Conservation (phyloP, 2,329 filamentous ascomycete genomes). For the Penicillium sp. region DNA sequence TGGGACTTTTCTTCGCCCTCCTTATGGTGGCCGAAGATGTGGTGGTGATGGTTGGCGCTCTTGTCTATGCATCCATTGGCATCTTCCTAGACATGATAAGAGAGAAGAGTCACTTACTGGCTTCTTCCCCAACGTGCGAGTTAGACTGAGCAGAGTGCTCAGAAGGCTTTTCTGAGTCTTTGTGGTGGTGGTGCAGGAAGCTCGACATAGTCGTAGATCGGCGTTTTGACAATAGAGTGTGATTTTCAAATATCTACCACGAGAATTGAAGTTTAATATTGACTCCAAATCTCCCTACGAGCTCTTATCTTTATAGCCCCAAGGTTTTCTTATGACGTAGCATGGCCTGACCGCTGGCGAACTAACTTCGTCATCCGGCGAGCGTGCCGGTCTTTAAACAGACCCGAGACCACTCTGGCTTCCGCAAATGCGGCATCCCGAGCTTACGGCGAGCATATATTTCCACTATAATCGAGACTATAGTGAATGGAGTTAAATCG, state of each 20-base stretch:
- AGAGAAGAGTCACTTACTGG: neutral
- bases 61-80: neutral
- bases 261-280: too few species aligned
- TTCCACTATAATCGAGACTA: neutral
- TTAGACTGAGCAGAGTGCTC: neutral
- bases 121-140: neutral
- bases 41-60: neutral
- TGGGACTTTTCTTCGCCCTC: neutral
- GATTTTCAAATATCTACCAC: neutral
- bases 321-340: neutral
- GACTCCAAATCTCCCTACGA: neutral
- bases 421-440: neutral
- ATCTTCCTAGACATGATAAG: neutral
- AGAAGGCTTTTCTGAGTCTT: neutral
- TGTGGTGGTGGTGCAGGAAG: neutral
- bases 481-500: neutral
- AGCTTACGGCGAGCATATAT: neutral
- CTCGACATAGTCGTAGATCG: neutral
- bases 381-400: neutral
- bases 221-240: neutral
- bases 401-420: neutral
- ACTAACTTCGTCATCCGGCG: neutral
- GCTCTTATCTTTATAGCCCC: neutral
- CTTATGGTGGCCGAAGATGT: neutral
- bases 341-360: neutral